Evolutionary conservation across 306 rosid species (phyloP).

Genomic region (Acacia confusa): DNA sequence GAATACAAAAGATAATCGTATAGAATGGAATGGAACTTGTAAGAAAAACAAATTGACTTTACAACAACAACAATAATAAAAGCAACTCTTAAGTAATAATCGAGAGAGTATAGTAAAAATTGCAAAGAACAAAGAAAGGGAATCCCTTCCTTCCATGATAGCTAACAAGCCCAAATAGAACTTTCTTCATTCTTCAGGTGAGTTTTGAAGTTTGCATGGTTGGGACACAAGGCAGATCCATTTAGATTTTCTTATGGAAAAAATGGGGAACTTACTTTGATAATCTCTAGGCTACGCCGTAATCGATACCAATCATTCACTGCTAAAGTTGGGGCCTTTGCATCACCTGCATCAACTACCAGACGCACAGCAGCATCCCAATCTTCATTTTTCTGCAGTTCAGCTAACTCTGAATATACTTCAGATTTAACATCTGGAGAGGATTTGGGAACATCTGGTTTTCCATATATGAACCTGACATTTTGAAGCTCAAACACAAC

Average conservation of each 20-base stretch:
- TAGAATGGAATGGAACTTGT: background rate
- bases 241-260: slow-evolving; percentile 10
- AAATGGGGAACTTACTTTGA: slow-evolving; percentile 57
- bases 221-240: background rate
- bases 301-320: slow-evolving; percentile 83
- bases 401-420: slow-evolving; percentile 61
- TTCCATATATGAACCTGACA: slow-evolving; percentile 81
- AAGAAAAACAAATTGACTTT: background rate
- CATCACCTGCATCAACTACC: slow-evolving; percentile 87
- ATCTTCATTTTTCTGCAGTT: slow-evolving; percentile 63
- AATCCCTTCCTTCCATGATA: background rate
- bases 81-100: background rate
- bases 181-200: background rate
- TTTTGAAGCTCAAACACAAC: slow-evolving; percentile 25
- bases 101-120: background rate
- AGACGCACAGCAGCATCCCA: slow-evolving; percentile 89
- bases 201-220: background rate
- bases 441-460: slow-evolving; percentile 90
- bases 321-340: slow-evolving; percentile 65
- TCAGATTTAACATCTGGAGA: slow-evolving; percentile 62
- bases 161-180: background rate
- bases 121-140: background rate
- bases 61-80: background rate
- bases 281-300: slow-evolving; percentile 83
- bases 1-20: slow-evolving; percentile 1